Percentiles rank a stretch among this genome's conserved stretches.
These are phyloP conservation scores for Dioscorea alata DNA, from an alignment of 106 monocot species.

Conservation along the genomic window DNA sequence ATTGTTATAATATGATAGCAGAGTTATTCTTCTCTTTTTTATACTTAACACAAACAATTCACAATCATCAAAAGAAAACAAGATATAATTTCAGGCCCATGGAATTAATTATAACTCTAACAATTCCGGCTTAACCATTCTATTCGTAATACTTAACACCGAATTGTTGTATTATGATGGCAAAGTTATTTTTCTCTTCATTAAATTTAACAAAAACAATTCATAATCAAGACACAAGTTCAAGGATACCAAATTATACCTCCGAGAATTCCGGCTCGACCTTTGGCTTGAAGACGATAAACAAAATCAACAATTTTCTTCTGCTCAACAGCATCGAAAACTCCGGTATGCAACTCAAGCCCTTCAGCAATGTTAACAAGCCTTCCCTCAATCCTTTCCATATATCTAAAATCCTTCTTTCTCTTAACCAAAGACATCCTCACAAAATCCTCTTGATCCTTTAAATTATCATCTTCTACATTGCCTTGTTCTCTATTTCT, in stretches of 20 bases:
- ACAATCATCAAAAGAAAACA: too few relatives aligned
- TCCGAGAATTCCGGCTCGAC: constrained; percentile 27
- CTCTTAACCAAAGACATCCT: constrained; percentile 22
- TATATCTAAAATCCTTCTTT: constrained; percentile 45
- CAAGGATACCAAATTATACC: constrained; percentile 19
- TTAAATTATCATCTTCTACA: not conserved
- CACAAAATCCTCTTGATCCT: constrained; percentile 14
- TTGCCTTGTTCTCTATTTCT: not conserved
- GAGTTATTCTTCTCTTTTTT: too few relatives aligned
- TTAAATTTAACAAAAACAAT: too few relatives aligned
- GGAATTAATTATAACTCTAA: too few relatives aligned
- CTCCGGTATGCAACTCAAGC: constrained; percentile 50
- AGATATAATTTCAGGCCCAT: too few relatives aligned
- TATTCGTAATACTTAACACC: too few relatives aligned
- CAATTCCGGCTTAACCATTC: too few relatives aligned
- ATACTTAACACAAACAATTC: too few relatives aligned
- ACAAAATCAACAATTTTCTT: constrained; percentile 44
- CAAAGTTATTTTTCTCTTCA: too few relatives aligned
- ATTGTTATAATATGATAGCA: too few relatives aligned
- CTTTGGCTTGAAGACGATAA: constrained; percentile 37
- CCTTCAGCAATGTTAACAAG: constrained; percentile 46
- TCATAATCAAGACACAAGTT: too few relatives aligned
- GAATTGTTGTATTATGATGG: too few relatives aligned
- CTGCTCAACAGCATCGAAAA: constrained; percentile 41
- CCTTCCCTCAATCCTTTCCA: constrained; percentile 38